phyloP scores from a whole-genome alignment of 805 yeast genomes.

The Pichia thaimueangensis region DNA sequence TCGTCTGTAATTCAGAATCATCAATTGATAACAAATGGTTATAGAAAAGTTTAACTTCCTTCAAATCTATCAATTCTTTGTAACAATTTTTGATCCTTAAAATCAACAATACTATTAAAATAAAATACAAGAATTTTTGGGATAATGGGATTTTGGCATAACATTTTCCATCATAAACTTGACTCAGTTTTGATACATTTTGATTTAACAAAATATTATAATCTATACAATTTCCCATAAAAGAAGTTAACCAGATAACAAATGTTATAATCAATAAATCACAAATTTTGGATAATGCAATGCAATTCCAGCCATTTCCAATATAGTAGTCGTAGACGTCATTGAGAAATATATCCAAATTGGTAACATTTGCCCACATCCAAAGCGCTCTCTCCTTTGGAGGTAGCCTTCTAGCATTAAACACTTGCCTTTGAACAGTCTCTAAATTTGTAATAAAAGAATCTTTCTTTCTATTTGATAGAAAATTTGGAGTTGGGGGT shows the following conservation, averaged over 20 bases:
- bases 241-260: slow-evolving; percentile 72
- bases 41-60: slow-evolving; percentile 75
- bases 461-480: slow-evolving; percentile 1
- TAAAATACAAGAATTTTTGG: slow-evolving; percentile 57
- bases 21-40: slow-evolving; percentile 60
- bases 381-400: slow-evolving; percentile 78
- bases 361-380: slow-evolving; percentile 95
- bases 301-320: slow-evolving; percentile 79
- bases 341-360: slow-evolving; percentile 77
- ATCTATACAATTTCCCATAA: slow-evolving; percentile 77
- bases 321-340: slow-evolving; percentile 80
- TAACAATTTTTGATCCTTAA: slow-evolving; percentile 50
- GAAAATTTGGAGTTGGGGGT: slow-evolving; percentile 12
- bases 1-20: slow-evolving; percentile 83
- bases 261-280: slow-evolving; percentile 74
- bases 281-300: slow-evolving; percentile 56
- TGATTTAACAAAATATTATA: slow-evolving; percentile 30
- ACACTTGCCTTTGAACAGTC: slow-evolving; percentile 3
- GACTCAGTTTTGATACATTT: slow-evolving; percentile 31
- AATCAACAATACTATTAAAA: slow-evolving; percentile 48
- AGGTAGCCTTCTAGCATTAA: slow-evolving; percentile 35
- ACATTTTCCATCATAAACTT: slow-evolving; percentile 44
- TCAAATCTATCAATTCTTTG: slow-evolving; percentile 57
- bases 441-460: neutral
- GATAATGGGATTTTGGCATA: slow-evolving; percentile 37